These are phyloP conservation scores for Capsicum chinense DNA, from an alignment of 257 asterid genomes.

Conservation along the genomic window DNA sequence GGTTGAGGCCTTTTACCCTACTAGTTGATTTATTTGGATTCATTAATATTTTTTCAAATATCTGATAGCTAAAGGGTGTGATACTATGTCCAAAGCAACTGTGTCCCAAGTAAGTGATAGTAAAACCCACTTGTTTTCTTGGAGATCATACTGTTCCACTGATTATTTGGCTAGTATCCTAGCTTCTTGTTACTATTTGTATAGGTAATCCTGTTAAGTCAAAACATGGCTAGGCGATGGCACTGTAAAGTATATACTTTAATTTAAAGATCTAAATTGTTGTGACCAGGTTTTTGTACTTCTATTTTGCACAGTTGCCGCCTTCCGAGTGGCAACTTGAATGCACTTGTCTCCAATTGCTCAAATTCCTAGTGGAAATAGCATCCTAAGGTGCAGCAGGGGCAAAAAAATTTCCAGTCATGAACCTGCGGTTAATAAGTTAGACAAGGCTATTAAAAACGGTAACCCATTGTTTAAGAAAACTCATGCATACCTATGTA, in stretches of 20 bases:
- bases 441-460: not conserved
- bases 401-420: not conserved
- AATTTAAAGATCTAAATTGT: slow-evolving; percentile 3
- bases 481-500: not conserved
- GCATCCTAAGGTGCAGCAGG: not conserved
- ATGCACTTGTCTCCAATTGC: not conserved
- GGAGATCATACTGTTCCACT: not conserved
- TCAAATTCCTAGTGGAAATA: not conserved
- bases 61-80: not conserved
- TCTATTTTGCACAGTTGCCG: too few relatives aligned
- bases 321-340: not conserved
- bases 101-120: not conserved
- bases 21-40: not conserved
- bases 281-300: not conserved
- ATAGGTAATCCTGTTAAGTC: not conserved
- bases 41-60: slow-evolving; percentile 5
- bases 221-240: not conserved
- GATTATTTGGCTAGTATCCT: not conserved
- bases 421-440: not conserved
- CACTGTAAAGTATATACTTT: not conserved
- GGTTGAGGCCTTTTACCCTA: slow-evolving; percentile 45
- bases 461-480: not conserved
- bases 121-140: not conserved
- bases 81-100: not conserved
- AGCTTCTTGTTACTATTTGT: not conserved